Evolutionary conservation across 352 stramenopile species (phyloP).

Genomic region (Aphanomyces euteiches): DNA sequence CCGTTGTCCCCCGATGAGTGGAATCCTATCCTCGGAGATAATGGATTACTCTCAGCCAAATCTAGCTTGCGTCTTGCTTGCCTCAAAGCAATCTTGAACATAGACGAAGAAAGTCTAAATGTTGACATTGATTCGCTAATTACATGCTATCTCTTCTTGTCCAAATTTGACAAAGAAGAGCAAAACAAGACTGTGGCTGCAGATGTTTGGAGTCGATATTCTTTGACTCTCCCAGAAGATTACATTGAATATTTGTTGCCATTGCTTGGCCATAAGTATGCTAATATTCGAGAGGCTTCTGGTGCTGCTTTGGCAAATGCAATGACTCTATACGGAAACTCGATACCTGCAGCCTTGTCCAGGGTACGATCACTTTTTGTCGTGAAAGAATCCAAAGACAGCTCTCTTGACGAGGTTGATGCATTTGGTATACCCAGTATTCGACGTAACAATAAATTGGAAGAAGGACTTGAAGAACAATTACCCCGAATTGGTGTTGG

Average conservation of each 20-base stretch:
- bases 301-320: slow-evolving; percentile 72
- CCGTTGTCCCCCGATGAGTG: slow-evolving; percentile 59
- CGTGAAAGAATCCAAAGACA: neutral
- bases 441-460: slow-evolving; percentile 47
- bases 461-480: slow-evolving; percentile 57
- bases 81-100: slow-evolving; percentile 56
- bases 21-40: slow-evolving; percentile 60
- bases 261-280: slow-evolving; percentile 69
- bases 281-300: slow-evolving; percentile 73
- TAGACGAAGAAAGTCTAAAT: slow-evolving; percentile 36
- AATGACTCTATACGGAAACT: slow-evolving; percentile 76
- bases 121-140: slow-evolving; percentile 25
- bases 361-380: slow-evolving; percentile 65
- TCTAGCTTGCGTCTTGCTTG: slow-evolving; percentile 50
- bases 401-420: slow-evolving; percentile 53
- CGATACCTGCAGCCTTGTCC: slow-evolving; percentile 60
- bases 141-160: slow-evolving; percentile 56
- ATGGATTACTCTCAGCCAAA: slow-evolving; percentile 63
- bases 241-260: slow-evolving; percentile 62
- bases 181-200: slow-evolving; percentile 58
- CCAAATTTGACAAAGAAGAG: slow-evolving; percentile 60
- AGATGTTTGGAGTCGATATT: slow-evolving; percentile 56
- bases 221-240: slow-evolving; percentile 47
- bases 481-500: slow-evolving; percentile 68
- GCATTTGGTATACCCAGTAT: slow-evolving; percentile 72